Conservation (phyloP, 1,139 yeast genomes). For the Meyerozyma sp. region DNA sequence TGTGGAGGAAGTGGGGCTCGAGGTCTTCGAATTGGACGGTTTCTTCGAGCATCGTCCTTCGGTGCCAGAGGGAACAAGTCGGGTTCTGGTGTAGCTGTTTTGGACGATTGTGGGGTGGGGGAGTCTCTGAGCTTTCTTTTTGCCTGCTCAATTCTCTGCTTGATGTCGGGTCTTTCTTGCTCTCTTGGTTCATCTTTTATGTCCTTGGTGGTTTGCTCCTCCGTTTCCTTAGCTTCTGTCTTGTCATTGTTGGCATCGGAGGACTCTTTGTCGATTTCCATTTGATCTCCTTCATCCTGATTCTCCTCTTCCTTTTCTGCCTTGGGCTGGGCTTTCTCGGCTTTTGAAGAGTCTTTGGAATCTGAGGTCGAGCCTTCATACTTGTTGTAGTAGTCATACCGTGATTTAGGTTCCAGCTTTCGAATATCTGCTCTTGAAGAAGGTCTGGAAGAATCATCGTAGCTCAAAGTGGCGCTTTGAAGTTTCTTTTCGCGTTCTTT, state of each 20-base stretch:
- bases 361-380: conserved; percentile 9
- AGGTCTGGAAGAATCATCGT: conserved; percentile 8
- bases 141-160: conserved; percentile 3
- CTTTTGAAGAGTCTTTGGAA: background rate
- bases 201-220: background rate
- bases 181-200: conserved; percentile 3
- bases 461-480: conserved; percentile 1
- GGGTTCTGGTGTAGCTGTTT: conserved; percentile 1
- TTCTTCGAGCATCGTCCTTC: background rate
- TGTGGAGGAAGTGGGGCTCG: conserved; percentile 15
- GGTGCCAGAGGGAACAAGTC: conserved; percentile 2
- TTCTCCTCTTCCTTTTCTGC: conserved; percentile 2
- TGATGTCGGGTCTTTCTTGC: conserved; percentile 3
- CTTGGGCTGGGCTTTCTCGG: conserved; percentile 2
- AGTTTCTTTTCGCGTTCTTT: conserved; percentile 7
- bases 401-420: conserved; percentile 13
- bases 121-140: background rate
- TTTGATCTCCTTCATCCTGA: background rate
- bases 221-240: conserved; percentile 1
- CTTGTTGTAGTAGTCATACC: conserved; percentile 30
- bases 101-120: background rate
- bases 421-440: conserved; percentile 17
- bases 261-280: conserved; percentile 2
- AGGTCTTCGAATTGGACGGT: conserved; percentile 3
- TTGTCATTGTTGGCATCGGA: conserved; percentile 2